Percentiles rank a stretch among this genome's conserved stretches.
Evolutionary conservation across 2,329 filamentous ascomycete genomes (phyloP).

Genomic region (Scolecobasidium constrictum): DNA sequence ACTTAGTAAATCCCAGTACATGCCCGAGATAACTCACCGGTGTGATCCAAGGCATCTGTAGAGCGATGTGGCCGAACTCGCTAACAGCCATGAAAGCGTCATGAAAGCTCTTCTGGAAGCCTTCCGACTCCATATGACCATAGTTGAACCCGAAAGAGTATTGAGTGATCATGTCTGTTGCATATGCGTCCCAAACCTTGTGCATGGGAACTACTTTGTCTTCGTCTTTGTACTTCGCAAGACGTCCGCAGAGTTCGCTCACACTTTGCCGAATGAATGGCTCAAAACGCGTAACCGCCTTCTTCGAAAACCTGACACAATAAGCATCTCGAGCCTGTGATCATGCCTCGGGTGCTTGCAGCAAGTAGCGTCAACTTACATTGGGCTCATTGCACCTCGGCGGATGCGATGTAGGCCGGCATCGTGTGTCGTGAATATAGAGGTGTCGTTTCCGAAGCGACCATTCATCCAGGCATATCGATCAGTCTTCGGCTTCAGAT

Average conservation of each 20-base stretch:
- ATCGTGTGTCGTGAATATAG: constrained; percentile 9
- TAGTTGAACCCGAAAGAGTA: constrained; percentile 9
- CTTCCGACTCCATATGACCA: background rate
- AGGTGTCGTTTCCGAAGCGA: constrained; percentile 1
- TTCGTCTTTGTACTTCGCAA: background rate
- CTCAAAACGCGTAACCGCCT: background rate
- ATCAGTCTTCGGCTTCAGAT: constrained; percentile 13
- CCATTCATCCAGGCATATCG: constrained; percentile 1
- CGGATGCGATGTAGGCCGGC: constrained; percentile 2
- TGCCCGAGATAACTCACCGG: background rate
- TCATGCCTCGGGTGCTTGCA: too few species aligned
- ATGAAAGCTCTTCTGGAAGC: constrained; percentile 8
- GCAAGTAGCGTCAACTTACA: background rate
- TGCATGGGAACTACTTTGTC: constrained; percentile 1
- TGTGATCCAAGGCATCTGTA: constrained; percentile 6
- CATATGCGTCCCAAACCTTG: constrained; percentile 5
- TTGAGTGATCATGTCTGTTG: constrained; percentile 5
- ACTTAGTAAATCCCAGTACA: background rate
- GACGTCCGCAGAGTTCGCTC: constrained; percentile 3
- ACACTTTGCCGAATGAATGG: constrained; percentile 14
- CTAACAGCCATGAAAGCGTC: constrained; percentile 7
- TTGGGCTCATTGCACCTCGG: constrained; percentile 3
- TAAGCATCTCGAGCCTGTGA: background rate
- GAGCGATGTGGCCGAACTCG: constrained; percentile 8
- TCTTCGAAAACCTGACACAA: constrained; percentile 5